Base-by-base conservation (phyloP, 2,329 filamentous ascomycete species). In the Laburnicola sp. region DNA sequence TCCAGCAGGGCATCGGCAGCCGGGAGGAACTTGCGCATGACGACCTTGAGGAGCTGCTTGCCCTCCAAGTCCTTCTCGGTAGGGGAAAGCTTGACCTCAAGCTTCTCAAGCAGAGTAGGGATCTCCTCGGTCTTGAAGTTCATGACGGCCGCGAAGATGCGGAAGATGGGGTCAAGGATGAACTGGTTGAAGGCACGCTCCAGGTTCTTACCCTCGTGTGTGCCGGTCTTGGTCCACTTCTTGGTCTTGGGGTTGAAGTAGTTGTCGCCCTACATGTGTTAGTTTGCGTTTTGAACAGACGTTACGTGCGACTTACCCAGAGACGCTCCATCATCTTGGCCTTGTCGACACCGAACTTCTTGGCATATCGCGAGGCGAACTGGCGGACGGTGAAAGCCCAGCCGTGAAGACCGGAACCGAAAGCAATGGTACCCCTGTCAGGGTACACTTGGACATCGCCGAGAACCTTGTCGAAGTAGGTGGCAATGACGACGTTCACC, bases 271-370 rank as follows among this genome's bases (percentile, higher is more conserved):
- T 83, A 47, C 8, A 56, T 16, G 21, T 10, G 51, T 45, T 40
- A 37, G 49, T 58, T 11, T 58, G 59, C 70, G 56, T 72, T 59
- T 45, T 27, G 28, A 35, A 16, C 16, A 35, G 6, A n/a, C 2
- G 37, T 31, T 9, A 28, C 23, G 16, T 7, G 4, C 1, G 57
- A 72, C 85, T 78, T 80, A 90, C 87, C 94, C 94, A 99, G 68
- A 99, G 91, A 87, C 94, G 91, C 84, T 97, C 91, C 89, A 97
- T 96, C 94, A 99, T 97, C 91, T 97, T 97, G 83, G 87, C 88
- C 80, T 92, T 92, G 87, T 99, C 93, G 71, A 99, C 94, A 88
- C 94, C 94, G 73, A 99, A 99, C 83, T 99, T 99, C 91, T 97
- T 97, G 80, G 93, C 89, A 79, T 99, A 99, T 73, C 88, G 86